Base-by-base conservation (phyloP, 2,329 filamentous ascomycete genomes). In the Hypoxylon sp. region DNA sequence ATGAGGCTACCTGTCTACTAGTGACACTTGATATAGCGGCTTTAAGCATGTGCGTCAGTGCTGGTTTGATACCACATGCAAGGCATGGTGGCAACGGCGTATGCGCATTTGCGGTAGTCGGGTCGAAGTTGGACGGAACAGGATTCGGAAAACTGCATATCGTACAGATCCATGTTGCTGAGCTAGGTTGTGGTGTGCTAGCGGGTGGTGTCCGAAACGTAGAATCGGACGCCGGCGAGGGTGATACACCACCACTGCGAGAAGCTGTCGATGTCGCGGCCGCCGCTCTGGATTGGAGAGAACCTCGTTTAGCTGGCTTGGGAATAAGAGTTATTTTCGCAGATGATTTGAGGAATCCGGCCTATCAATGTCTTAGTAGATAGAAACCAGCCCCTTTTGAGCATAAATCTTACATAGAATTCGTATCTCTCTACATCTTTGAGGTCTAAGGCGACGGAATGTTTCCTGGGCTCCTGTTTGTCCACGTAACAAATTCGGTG, bases 131-230 rank as follows among this genome's bases (percentile, higher is more conserved):
- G 39, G 93, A 92, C 0, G 96, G 94, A 1, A 98, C 90, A 0
- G 93, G 91, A 76, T 98, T 98, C 9, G 94, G 95, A 77, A 97
- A 97, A 73, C 92, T 95, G 84, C 95, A 98, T 75, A 98, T 98
- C 1, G 93, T 92, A 82, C 95, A 98, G 19, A 98, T 91, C 95
- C 95, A 98, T 3, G 94, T 98, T 5, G 93, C 93, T 66, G 85
- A 87, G 71, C 85, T 86, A 13, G 83, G 78, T 13, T 86, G 81
- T 1, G 83, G 73, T 33, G 87, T 82, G 14, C 85, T 82, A 82
- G 80, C 63, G 73, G 81, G 71, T 74, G 83, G 76, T 44, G 80
- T 74, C 64, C 84, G 79, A 68, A 83, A 81, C 2, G 81, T 47
- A n/a, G 72, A 60, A 42, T 75, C 75, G 10, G 72, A 65, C n/a